phyloP scores from a whole-genome alignment of 192 early-diverging fungal genomes.

The Geosiphon pyriformis region DNA sequence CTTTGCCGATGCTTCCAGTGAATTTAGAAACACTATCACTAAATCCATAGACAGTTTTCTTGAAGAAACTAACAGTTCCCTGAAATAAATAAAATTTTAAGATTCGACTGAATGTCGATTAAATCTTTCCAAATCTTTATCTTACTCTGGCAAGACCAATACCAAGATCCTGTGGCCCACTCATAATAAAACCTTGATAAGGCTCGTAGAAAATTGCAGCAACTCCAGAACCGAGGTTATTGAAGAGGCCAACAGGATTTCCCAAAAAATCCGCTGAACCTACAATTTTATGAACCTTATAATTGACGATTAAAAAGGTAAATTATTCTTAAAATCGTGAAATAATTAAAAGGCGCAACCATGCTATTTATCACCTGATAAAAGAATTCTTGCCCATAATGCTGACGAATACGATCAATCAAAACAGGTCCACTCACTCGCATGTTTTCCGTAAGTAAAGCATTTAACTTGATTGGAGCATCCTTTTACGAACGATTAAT shows the following conservation, averaged over 20 bases:
- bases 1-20: slow-evolving; percentile 95
- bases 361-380: no score
- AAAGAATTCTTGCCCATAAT: slow-evolving; percentile 87
- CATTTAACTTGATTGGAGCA: slow-evolving; percentile 86
- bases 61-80: slow-evolving; percentile 70
- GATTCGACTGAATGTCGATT: background rate
- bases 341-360: background rate
- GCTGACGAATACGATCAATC: slow-evolving; percentile 70
- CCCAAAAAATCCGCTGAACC: slow-evolving; percentile 97
- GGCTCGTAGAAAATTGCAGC: slow-evolving; percentile 98
- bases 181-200: slow-evolving; percentile 92
- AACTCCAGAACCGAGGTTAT: slow-evolving; percentile 90
- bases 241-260: slow-evolving; percentile 97
- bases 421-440: slow-evolving; percentile 72
- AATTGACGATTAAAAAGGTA: background rate
- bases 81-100: slow-evolving; percentile 22
- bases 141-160: slow-evolving; percentile 82
- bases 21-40: slow-evolving; percentile 93
- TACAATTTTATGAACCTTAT: slow-evolving; percentile 66
- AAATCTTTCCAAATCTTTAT: background rate
- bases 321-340: slow-evolving; percentile 25
- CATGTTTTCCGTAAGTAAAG: slow-evolving; percentile 83
- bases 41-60: slow-evolving; percentile 95
- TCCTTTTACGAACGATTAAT: slow-evolving; percentile 40
- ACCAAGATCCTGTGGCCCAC: slow-evolving; percentile 89